Conservation (phyloP, 2,329 filamentous ascomycete genomes). For the Plenodomus lindquistii region DNA sequence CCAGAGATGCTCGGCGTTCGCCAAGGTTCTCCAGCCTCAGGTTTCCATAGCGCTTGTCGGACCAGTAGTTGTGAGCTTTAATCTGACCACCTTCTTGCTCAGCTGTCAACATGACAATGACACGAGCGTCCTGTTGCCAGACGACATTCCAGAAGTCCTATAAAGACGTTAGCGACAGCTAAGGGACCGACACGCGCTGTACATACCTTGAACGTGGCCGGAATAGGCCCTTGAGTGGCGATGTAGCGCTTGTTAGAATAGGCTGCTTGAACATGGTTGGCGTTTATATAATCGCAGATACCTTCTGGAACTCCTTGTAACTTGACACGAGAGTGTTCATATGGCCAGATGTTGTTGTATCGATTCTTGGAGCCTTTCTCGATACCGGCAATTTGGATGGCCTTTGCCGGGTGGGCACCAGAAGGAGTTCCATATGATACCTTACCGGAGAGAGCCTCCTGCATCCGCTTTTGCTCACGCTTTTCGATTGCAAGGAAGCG, state of each 20-base stretch:
- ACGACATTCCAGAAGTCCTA: conserved; percentile 97
- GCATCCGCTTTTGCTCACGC: conserved; percentile 90
- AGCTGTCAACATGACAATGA: conserved; percentile 95
- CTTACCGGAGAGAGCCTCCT: conserved; percentile 69
- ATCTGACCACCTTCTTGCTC: conserved; percentile 91
- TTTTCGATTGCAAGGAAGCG: conserved; percentile 84
- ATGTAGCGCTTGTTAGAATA: conserved; percentile 92
- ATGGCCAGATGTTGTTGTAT: conserved; percentile 97
- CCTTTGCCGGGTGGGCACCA: conserved; percentile 45
- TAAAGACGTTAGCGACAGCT: conserved; percentile 19
- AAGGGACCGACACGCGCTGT: not conserved
- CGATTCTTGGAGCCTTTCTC: conserved; percentile 95
- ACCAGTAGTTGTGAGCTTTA: conserved; percentile 96
- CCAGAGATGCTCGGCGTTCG: conserved; percentile 79
- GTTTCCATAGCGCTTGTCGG: conserved; percentile 73
- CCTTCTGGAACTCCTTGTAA: conserved; percentile 69
- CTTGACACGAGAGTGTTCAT: conserved; percentile 88
- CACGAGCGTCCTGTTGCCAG: conserved; percentile 94
- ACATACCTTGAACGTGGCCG: conserved; percentile 84
- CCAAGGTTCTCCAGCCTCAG: conserved; percentile 76
- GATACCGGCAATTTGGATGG: conserved; percentile 82
- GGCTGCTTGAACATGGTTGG: conserved; percentile 79
- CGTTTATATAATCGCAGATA: conserved; percentile 92
- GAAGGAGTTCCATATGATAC: conserved; percentile 58
- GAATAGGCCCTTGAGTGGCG: conserved; percentile 90